These are phyloP conservation scores for Pistacia atlantica DNA, from an alignment of 345 rosid species.

Conservation along the genomic window DNA sequence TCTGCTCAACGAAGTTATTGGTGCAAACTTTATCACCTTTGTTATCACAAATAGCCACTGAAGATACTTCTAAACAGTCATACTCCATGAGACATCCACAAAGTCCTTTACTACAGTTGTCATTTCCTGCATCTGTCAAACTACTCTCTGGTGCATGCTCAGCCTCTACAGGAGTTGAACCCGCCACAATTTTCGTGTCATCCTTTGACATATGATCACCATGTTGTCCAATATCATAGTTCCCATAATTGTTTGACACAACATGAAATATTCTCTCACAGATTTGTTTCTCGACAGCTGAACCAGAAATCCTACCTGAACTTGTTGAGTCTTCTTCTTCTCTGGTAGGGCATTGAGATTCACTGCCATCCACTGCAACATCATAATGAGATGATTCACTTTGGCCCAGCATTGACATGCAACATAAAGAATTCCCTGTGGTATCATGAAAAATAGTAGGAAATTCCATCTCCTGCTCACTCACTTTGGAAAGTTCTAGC, in stretches of 20 bases:
- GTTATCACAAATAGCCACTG: conserved; percentile 17
- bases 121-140: conserved; percentile 23
- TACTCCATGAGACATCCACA: conserved; percentile 25
- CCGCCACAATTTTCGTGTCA: conserved; percentile 20
- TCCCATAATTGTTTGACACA: conserved; percentile 15
- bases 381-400: conserved; percentile 55
- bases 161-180: conserved; percentile 28
- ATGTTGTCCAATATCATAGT: conserved; percentile 12
- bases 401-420: conserved; percentile 46
- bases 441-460: conserved; percentile 45
- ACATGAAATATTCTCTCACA: conserved; percentile 20
- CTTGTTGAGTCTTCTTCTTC: conserved; percentile 29
- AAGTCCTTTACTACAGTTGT: conserved; percentile 28
- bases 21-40: conserved; percentile 17
- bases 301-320: conserved; percentile 19
- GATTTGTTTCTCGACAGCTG: conserved; percentile 14
- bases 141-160: conserved; percentile 26
- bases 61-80: conserved; percentile 23
- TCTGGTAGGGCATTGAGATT: conserved; percentile 16
- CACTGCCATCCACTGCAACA: conserved; percentile 50
- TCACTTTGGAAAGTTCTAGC: conserved; percentile 37
- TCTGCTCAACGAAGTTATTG: conserved; percentile 22
- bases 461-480: conserved; percentile 49
- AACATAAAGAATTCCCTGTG: conserved; percentile 47
- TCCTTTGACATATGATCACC: conserved; percentile 22